Conservation (phyloP, 306 rosid species). For the Fragaria iinumae region DNA sequence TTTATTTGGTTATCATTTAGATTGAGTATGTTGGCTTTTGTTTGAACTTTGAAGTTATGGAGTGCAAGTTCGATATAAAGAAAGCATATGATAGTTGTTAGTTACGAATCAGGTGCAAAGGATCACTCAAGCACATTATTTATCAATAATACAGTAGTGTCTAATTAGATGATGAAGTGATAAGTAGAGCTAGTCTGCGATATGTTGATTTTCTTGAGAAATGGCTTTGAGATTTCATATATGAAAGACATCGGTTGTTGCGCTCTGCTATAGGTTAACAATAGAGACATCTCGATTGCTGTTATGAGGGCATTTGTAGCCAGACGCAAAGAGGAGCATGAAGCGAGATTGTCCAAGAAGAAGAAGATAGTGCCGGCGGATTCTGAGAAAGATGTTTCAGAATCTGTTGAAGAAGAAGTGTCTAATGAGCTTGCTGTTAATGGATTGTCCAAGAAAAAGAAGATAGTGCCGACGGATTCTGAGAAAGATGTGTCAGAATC, state of each 20-base stretch:
- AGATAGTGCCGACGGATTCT: slow-evolving; percentile 36
- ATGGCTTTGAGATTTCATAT: slow-evolving; percentile 4
- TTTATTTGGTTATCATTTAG: slow-evolving; percentile 4
- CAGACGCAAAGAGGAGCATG: slow-evolving; percentile 72
- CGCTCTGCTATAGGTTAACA: slow-evolving; percentile 66
- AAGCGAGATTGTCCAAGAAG: slow-evolving; percentile 53
- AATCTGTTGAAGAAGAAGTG: slow-evolving; percentile 43
- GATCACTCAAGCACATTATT: neutral
- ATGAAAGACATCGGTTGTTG: slow-evolving; percentile 19
- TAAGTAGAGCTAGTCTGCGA: neutral
- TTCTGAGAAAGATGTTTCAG: slow-evolving; percentile 48
- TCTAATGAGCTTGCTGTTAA: slow-evolving; percentile 32
- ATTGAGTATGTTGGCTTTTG: neutral
- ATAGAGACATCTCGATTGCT: slow-evolving; percentile 91
- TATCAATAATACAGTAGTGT: neutral
- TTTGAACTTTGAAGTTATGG: neutral
- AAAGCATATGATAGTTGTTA: neutral
- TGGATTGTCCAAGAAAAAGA: slow-evolving; percentile 49
- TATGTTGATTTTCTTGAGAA: neutral
- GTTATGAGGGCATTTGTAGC: slow-evolving; percentile 78
- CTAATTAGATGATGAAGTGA: neutral
- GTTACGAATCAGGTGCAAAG: neutral
- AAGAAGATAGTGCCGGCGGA: slow-evolving; percentile 35
- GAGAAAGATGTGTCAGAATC: slow-evolving; percentile 47
- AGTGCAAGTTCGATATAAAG: neutral